Evolutionary conservation across 352 stramenopile genomes (phyloP), one percentile per base, ranked within the genome.

Genomic region (Peronospora destructor): DNA sequence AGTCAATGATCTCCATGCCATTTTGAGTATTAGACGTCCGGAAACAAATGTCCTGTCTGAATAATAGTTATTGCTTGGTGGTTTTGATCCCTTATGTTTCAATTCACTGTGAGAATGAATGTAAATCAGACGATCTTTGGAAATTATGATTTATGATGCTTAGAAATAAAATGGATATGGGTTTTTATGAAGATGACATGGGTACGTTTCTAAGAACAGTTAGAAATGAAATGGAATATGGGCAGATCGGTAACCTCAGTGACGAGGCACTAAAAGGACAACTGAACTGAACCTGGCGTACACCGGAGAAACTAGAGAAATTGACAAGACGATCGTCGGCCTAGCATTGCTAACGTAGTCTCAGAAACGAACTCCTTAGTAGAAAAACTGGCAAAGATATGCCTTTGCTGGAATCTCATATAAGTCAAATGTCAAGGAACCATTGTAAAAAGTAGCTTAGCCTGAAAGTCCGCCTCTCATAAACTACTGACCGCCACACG

Each of bases 1-100:
- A 45, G 41, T 49, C 40, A 50, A 43, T 42, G 37, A 43, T 26
- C 37, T 43, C 16, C 14, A 30, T 14, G 2, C n/a, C 10, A 16
- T 43, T 28, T 30, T 6, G 21, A 13, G 5, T 25, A 26, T 21
- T 41, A 3, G 7, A 12, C 37, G 1, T 14, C 8, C 30, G 6
- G 16, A 43, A 30, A 28, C n/a, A 5, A 14, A 39, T 39, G 16
- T 21, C 13, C 34, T 19, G 34, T 6, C 5, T 0, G 8, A 26
- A 13, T 43, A 5, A 14, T 14, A n/a, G 3, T 30, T n/a, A 5
- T 14, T 13, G 17, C 1, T 36, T 7, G 16, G 17, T 13, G 4
- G 6, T 9, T 28, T 26, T 28, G 9, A 26, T 14, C 17, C 4
- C 10, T 43, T 43, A 26, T 25, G 9, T 16, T 13, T 11, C 6